A percentile compares a stretch with the other conserved stretches of the same genome.
These are phyloP conservation scores for Stenocarpella maydis DNA, from an alignment of 2,329 filamentous ascomycete genomes.

Conservation along the genomic window DNA sequence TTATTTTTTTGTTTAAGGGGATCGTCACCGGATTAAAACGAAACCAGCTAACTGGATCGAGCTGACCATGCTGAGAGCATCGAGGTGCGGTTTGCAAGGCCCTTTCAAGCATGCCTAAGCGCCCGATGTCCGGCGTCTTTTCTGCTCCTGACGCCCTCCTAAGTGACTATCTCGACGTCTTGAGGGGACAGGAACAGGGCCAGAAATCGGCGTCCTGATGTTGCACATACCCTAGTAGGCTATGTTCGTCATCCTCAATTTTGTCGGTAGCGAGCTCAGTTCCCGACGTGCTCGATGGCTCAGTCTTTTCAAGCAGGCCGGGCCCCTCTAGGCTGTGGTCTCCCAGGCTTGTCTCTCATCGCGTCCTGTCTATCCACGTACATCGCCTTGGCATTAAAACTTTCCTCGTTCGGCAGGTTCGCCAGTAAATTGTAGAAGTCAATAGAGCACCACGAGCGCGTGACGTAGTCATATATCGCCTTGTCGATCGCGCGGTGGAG, in stretches of 20 bases:
- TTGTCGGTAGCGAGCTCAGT: background rate
- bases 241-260: background rate
- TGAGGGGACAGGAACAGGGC: background rate
- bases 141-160: background rate
- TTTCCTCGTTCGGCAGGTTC: conserved; percentile 5
- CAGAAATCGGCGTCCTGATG: background rate
- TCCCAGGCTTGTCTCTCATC: background rate
- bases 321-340: background rate
- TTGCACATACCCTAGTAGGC: background rate
- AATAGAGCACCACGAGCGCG: background rate
- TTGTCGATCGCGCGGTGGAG: conserved; percentile 14
- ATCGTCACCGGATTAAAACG: too few relatives aligned
- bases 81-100: background rate
- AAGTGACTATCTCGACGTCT: background rate
- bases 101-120: background rate
- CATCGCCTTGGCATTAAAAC: background rate
- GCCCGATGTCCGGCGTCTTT: background rate
- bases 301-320: too few relatives aligned
- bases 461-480: conserved; percentile 24
- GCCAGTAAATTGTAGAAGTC: conserved; percentile 12
- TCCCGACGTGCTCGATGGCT: background rate
- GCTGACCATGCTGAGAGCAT: background rate
- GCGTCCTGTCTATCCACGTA: background rate
- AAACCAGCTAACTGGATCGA: background rate
- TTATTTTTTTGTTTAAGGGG: too few relatives aligned